These are phyloP conservation scores for Talaromyces verruculosus DNA, from an alignment of 2,329 filamentous ascomycete genomes.

Conservation along the genomic window DNA sequence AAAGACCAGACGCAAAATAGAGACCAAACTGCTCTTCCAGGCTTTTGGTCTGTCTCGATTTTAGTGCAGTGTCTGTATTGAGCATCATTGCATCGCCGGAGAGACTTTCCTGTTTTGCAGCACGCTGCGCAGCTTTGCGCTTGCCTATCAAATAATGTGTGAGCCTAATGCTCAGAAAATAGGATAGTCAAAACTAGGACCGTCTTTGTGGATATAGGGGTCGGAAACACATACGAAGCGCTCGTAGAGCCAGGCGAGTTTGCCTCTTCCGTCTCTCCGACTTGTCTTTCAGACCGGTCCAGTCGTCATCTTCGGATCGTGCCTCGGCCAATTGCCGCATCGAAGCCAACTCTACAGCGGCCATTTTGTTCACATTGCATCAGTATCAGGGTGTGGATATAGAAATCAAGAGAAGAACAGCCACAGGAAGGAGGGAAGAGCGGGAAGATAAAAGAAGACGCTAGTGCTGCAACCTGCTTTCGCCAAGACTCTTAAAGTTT, in stretches of 20 bases:
- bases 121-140: conserved; percentile 10
- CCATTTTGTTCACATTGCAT: conserved; percentile 5
- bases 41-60: not conserved
- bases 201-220: not conserved
- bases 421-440: not conserved
- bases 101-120: not conserved
- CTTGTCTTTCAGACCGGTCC: conserved; percentile 23
- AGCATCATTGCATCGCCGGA: not conserved
- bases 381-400: not conserved
- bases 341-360: not conserved
- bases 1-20: not conserved
- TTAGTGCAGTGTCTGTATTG: not conserved
- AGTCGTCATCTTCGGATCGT: conserved; percentile 19
- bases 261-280: conserved; percentile 23
- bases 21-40: not conserved
- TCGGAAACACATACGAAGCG: conserved; percentile 22
- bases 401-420: not conserved
- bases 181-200: too few relatives aligned
- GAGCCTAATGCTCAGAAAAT: not conserved
- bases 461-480: conserved; percentile 10
- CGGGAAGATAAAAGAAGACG: not conserved
- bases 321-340: conserved; percentile 16
- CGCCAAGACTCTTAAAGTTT: not conserved
- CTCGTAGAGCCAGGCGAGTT: conserved; percentile 26
- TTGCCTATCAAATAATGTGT: not conserved